phyloP scores from a whole-genome alignment of 306 rosid species.

The Malus domestica region ASM211411v1 NC_041803.1:4792001-4792500 shows the following conservation, averaged over 20 bases:
- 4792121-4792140: too few species aligned
- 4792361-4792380: neutral
- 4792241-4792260: neutral
- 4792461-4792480: neutral
- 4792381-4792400: neutral
- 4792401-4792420: neutral
- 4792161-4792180: neutral
- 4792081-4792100: neutral
- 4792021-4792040: conserved; percentile 94
- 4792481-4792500: neutral
- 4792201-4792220: neutral
- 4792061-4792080: neutral
- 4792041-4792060: conserved; percentile 1
- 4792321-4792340: neutral
- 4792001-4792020: conserved; percentile 80
- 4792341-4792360: neutral
- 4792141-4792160: neutral
- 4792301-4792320: neutral
- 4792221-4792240: neutral
- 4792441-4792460: neutral
- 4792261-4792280: neutral
- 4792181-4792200: neutral
- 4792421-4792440: too few species aligned
- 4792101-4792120: neutral
- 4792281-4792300: neutral